Evolutionary conservation across 192 early-diverging fungal genomes (phyloP), one percentile per base, ranked within the genome.

Genomic region (Dispira parvispora): DNA sequence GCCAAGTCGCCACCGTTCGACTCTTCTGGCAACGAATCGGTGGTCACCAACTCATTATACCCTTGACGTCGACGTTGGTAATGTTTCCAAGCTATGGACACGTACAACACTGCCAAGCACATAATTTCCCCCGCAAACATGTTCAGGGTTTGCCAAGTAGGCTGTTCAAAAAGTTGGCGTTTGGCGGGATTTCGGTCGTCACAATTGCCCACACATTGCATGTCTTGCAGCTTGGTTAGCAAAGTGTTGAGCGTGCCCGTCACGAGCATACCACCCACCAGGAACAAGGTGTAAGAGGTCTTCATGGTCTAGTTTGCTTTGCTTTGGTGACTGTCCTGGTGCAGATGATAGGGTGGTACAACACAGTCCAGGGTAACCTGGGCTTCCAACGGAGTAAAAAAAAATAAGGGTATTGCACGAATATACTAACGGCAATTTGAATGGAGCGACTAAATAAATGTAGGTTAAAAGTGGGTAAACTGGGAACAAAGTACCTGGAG

Each of bases 51-150:
- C 52, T 53, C 52, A 9, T n/a, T 18, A 20, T 53, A 53, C 10
- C 52, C 52, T 8, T 27, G 55, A n/a, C 63, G 63, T 58, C 64
- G 68, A 67, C 67, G 67, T 12, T 53, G 65, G 46, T 63, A 68
- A 43, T 64, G 54, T 20, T 68, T 32, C 55, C 55, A 57, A 9
- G 16, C 27, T 14, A 57, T 49, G 49, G 67, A 68, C 54, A 85
- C 11, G 68, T 78, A 86, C 69, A 85, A 77, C 56, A 82, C 76
- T 12, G 80, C 70, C 43, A 95, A 71, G 69, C 94, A 87, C 28
- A 88, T 71, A 50, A 81, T 79, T 69, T 98, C 95, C 56, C 95
- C 95, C 44, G 91, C 69, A 71, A 96, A 98, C 95, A 98, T 98
- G 63, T 88, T 93, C 55, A 98, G 76, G 25, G 95, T 96, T 80